A percentile compares a stretch with the other conserved stretches of the same genome.
These are phyloP conservation scores for Populus simonii DNA, from an alignment of 345 rosid genomes.

Conservation along the genomic window DNA sequence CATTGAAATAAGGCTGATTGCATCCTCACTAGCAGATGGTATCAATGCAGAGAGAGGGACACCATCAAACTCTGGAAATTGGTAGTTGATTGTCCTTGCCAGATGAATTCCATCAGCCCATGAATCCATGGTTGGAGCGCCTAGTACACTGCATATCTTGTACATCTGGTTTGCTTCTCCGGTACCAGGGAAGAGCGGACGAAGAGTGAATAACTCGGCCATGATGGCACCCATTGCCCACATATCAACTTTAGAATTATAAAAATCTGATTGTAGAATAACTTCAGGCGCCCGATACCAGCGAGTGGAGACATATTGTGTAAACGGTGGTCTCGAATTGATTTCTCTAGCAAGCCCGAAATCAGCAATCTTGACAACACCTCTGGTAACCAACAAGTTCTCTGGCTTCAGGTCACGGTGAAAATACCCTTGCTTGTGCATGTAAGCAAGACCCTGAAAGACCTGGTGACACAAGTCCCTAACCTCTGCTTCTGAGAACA, in stretches of 20 bases:
- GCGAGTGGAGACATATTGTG: constrained; percentile 91
- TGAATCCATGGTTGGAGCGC: constrained; percentile 67
- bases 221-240: constrained; percentile 99
- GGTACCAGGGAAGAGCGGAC: constrained; percentile 87
- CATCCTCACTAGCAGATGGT: constrained; percentile 69
- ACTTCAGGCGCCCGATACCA: constrained; percentile 99
- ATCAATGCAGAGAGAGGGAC: constrained; percentile 49
- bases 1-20: constrained; percentile 60
- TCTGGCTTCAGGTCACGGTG: constrained; percentile 99
- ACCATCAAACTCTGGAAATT: constrained; percentile 71
- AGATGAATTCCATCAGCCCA: constrained; percentile 90
- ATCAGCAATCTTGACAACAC: constrained; percentile 86
- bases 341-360: constrained; percentile 95
- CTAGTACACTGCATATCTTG: constrained; percentile 83
- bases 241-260: constrained; percentile 90
- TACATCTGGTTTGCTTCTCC: constrained; percentile 95
- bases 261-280: constrained; percentile 72
- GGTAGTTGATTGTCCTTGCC: constrained; percentile 71
- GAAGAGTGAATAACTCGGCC: constrained; percentile 77
- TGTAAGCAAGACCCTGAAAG: constrained; percentile 88
- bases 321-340: constrained; percentile 76
- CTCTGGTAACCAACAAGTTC: constrained; percentile 75
- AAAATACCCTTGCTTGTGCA: constrained; percentile 90
- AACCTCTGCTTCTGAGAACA: constrained; percentile 68
- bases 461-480: constrained; percentile 96